These are phyloP conservation scores for Oryza officinalis DNA, from an alignment of 176 grass and related monocot genomes.

Conservation along the genomic window DNA sequence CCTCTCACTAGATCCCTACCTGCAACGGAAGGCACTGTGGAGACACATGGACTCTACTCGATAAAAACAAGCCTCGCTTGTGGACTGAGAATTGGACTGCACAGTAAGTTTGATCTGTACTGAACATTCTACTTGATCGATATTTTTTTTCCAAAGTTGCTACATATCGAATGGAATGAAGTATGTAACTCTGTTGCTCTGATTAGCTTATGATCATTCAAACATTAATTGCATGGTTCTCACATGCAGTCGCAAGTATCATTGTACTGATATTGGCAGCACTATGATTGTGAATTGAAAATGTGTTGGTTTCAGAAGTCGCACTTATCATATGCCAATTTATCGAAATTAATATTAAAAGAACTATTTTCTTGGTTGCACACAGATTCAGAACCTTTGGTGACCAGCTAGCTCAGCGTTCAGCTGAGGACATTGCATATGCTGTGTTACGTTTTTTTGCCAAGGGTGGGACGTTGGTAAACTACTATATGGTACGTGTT, in stretches of 20 bases:
- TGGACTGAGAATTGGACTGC: slow-evolving; percentile 99
- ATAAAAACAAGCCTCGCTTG: slow-evolving; percentile 67
- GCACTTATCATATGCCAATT: slow-evolving; percentile 1
- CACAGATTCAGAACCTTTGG: slow-evolving; percentile 82
- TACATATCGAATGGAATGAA: neutral
- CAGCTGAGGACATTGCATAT: slow-evolving; percentile 90
- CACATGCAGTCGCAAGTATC: neutral
- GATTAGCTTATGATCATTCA: slow-evolving; percentile 24
- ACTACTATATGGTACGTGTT: slow-evolving; percentile 88
- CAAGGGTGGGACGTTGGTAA: slow-evolving; percentile 71
- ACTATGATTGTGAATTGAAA: slow-evolving; percentile 9
- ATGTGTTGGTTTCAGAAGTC: slow-evolving; percentile 12
- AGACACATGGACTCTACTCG: slow-evolving; percentile 64
- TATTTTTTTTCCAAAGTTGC: neutral
- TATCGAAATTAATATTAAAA: neutral
- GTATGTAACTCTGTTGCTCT: neutral
- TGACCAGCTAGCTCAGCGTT: slow-evolving; percentile 73
- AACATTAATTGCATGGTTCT: slow-evolving; percentile 1
- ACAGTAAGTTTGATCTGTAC: slow-evolving; percentile 76
- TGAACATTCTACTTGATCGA: slow-evolving; percentile 25
- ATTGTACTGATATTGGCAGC: neutral
- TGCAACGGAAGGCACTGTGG: slow-evolving; percentile 98
- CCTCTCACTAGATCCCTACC: slow-evolving; percentile 68
- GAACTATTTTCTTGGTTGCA: slow-evolving; percentile 33
- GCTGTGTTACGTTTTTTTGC: slow-evolving; percentile 82